Base-by-base conservation (phyloP, 495 filamentous ascomycete species). In the Physcia stellaris region DNA sequence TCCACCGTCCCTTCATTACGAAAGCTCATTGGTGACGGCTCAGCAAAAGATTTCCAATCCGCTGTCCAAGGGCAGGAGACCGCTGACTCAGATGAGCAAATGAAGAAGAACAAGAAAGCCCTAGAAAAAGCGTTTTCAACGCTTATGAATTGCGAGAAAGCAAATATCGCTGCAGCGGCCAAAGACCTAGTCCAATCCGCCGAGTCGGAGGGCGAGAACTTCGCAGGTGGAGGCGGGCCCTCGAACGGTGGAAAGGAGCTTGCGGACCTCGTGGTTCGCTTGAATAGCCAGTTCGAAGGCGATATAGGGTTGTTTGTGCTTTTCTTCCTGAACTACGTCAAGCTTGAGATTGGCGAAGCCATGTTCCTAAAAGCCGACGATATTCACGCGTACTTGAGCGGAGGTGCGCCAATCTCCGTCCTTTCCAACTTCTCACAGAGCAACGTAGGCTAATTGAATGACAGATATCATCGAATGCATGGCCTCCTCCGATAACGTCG, bases 381-480 rank as follows among this genome's bases (percentile, higher is more conserved):
- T 49, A 94, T 95, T 43, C 90, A 98, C 54, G 90, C 90, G 15
- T 98, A 98, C 57, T 68, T 98, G 23, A 86, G 79, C 18, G 90
- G 90, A 31, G 63, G 63, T 63, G 41, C 4, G 12, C 11, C 26
- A 13, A 3, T 11, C 21, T 33, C 41, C 18, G 19, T 15, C 4
- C 15, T 2, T 35, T 16, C 24, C 15, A 4, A 21, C 23, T 21
- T 11, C 17, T 5, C 10, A 17, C 3, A 24, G 16, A 31, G 41
- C 23, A 37, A 11, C 2, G 24, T 23, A 17, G 19, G 7, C 35
- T 21, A 31, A 12, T 28, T 23, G 4, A 5, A 12, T 30, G 11
- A 13, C 38, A 55, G 90, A 98, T 42, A 94, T 98, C 49, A 86
- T 98, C 49, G 90, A 98, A 61, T 96, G 90, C 67, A 98, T 98